Conservation (phyloP, 345 rosid species). For the Melaleuca alternifolia region DNA sequence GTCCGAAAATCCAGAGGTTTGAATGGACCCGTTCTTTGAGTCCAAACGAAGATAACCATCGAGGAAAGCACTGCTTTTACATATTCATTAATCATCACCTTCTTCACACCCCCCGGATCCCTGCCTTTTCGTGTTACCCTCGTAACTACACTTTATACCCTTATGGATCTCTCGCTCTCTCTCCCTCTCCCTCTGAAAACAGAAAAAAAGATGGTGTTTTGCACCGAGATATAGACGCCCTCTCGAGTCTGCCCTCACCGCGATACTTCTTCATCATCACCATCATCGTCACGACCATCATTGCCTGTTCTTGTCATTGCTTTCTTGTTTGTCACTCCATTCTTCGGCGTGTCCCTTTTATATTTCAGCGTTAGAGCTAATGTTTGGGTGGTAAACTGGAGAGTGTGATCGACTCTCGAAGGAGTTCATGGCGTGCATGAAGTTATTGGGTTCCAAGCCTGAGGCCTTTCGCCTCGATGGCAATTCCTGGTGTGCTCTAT, state of each 20-base stretch:
- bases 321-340: background rate
- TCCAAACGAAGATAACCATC: background rate
- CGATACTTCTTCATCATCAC: background rate
- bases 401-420: background rate
- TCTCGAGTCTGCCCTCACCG: background rate
- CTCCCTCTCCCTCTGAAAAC: background rate
- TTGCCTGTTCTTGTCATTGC: background rate
- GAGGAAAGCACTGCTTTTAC: background rate
- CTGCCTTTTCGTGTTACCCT: background rate
- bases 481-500: conserved; percentile 40
- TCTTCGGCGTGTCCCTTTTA: background rate
- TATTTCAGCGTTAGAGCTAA: background rate
- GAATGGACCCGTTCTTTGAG: background rate
- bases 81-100: background rate
- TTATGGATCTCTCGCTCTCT: background rate
- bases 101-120: too few relatives aligned
- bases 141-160: background rate
- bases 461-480: conserved; percentile 66
- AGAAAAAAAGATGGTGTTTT: background rate
- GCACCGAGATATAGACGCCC: background rate
- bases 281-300: background rate
- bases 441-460: conserved; percentile 78
- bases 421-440: conserved; percentile 55
- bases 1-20: background rate
- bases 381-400: background rate